A percentile compares a stretch with the other conserved stretches of the same genome.
phyloP scores from a whole-genome alignment of 768 basidiomycete species.

The Auriscalpium microsporum region DNA sequence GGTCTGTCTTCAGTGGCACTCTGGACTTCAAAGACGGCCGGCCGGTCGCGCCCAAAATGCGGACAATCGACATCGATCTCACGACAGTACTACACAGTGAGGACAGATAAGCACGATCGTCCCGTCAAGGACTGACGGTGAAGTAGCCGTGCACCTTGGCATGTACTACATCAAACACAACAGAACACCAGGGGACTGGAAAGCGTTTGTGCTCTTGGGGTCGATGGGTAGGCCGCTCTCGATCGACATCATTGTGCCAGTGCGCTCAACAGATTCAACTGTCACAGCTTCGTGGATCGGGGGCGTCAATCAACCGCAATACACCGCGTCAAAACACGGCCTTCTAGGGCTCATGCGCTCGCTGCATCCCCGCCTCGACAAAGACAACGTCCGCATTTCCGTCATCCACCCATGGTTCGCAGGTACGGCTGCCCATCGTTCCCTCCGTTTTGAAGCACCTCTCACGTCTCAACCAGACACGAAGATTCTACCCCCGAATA shows the following conservation, averaged over 20 bases:
- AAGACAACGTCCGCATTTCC: conserved; percentile 34
- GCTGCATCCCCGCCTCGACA: conserved; percentile 28
- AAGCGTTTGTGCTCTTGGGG: conserved; percentile 43
- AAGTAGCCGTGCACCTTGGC: conserved; percentile 39
- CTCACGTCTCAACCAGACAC: conserved; percentile 30
- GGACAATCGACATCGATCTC: conserved; percentile 44
- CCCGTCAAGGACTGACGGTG: neutral
- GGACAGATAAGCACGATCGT: conserved; percentile 8
- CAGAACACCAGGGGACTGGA: conserved; percentile 30
- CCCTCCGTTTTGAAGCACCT: neutral
- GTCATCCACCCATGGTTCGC: conserved; percentile 48
- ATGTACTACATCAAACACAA: conserved; percentile 40
- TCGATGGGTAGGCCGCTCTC: conserved; percentile 36
- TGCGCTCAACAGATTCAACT: neutral
- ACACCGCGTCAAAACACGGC: conserved; percentile 46
- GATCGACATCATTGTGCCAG: neutral
- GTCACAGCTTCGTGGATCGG: conserved; percentile 40
- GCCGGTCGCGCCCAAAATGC: conserved; percentile 35
- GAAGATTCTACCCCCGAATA: conserved; percentile 30
- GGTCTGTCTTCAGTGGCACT: conserved; percentile 9
- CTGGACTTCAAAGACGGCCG: conserved; percentile 24
- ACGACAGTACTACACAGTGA: conserved; percentile 40
- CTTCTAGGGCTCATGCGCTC: conserved; percentile 46
- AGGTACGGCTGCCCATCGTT: conserved; percentile 23
- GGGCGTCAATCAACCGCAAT: conserved; percentile 36